Conservation (phyloP, 805 yeast genomes). For the Candida hispaniensis region DNA sequence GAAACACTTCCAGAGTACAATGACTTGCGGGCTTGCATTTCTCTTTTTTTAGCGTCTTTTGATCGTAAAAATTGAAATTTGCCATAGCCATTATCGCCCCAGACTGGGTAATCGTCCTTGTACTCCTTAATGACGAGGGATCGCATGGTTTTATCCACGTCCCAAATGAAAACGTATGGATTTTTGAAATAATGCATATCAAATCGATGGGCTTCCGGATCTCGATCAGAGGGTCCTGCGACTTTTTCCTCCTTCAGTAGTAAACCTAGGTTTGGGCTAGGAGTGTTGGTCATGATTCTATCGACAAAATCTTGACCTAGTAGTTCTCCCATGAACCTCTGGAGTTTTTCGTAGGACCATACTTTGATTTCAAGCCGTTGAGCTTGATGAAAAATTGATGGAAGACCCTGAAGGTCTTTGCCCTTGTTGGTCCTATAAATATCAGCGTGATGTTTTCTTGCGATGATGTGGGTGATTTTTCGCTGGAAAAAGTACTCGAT, state of each 20-base stretch:
- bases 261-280: conserved; percentile 10
- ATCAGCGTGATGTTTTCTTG: conserved; percentile 8
- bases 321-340: conserved; percentile 9
- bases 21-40: conserved; percentile 8
- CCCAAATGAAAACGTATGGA: conserved; percentile 69
- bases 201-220: conserved; percentile 72
- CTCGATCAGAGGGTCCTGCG: conserved; percentile 80
- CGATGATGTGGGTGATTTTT: conserved; percentile 12
- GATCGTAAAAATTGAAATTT: conserved; percentile 13
- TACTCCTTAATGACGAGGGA: conserved; percentile 82
- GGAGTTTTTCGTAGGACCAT: conserved; percentile 13
- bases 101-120: conserved; percentile 32
- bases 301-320: conserved; percentile 13
- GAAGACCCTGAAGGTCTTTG: conserved; percentile 4
- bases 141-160: conserved; percentile 61
- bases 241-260: conserved; percentile 75
- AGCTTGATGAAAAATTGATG: conserved; percentile 4
- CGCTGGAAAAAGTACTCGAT: conserved; percentile 7
- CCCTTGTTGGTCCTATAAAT: conserved; percentile 6
- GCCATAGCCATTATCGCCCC: conserved; percentile 19
- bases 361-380: conserved; percentile 14
- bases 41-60: conserved; percentile 11
- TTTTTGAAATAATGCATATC: conserved; percentile 74
- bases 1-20: conserved; percentile 21
- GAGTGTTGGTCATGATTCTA: too few species aligned